Conservation (phyloP, 2,329 filamentous ascomycete species). For the Orbilia blumenaviensis region DNA sequence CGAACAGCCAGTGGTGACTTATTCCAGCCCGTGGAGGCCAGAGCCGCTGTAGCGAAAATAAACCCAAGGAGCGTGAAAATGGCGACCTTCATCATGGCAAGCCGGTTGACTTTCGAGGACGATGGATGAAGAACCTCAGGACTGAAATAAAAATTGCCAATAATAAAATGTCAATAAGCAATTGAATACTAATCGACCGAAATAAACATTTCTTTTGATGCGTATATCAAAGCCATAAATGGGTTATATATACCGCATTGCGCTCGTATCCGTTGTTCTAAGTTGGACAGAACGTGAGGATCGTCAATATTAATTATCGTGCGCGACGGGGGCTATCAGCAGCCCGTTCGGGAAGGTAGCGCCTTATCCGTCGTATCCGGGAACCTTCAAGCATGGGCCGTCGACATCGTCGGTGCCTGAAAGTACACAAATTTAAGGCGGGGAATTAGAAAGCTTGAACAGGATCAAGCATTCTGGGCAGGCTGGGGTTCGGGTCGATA, state of each 20-base stretch:
- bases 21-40: constrained; percentile 39
- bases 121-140: not conserved
- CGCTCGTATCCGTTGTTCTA: constrained; percentile 24
- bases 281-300: not conserved
- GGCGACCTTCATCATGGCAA: constrained; percentile 19
- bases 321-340: not conserved
- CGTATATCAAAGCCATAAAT: not conserved
- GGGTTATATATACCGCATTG: constrained; percentile 18
- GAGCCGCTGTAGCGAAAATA: constrained; percentile 31
- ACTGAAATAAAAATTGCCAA: not conserved
- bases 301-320: constrained; percentile 1
- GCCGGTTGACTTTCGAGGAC: not conserved
- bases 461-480: constrained; percentile 42
- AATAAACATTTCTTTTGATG: not conserved
- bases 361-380: constrained; percentile 14
- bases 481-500: not conserved
- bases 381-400: constrained; percentile 2
- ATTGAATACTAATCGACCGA: not conserved
- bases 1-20: constrained; percentile 22
- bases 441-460: constrained; percentile 23
- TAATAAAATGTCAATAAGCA: not conserved
- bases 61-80: constrained; percentile 25
- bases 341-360: constrained; percentile 18
- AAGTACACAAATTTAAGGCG: not conserved
- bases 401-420: constrained; percentile 13